These are phyloP conservation scores for Cryptococcus jaspeensis DNA, from an alignment of 1,284 basidiomycete genomes.

Conservation along the genomic window DNA sequence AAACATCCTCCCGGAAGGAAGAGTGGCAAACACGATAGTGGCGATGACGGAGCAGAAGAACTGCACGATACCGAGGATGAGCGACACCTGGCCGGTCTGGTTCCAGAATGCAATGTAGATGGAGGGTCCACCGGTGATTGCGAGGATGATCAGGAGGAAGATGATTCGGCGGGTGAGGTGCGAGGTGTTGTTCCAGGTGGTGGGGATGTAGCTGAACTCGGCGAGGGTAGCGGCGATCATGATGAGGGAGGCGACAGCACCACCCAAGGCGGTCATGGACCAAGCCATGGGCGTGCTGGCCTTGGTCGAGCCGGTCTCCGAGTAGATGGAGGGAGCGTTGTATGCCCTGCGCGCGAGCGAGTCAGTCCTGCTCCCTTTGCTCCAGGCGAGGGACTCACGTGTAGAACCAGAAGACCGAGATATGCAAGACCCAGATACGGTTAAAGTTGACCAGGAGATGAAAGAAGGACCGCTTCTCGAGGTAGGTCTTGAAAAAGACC, in stretches of 20 bases:
- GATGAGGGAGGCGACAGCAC: slow-evolving; percentile 83
- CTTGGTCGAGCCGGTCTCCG: slow-evolving; percentile 56
- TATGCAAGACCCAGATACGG: slow-evolving; percentile 93
- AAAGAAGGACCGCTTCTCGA: slow-evolving; percentile 88
- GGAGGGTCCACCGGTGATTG: slow-evolving; percentile 80
- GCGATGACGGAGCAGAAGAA: slow-evolving; percentile 82
- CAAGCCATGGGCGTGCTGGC: slow-evolving; percentile 72
- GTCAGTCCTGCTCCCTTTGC: not conserved
- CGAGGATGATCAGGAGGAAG: slow-evolving; percentile 80
- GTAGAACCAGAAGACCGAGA: slow-evolving; percentile 90
- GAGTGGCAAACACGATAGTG: slow-evolving; percentile 75
- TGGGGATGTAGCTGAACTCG: slow-evolving; percentile 93
- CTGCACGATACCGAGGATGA: slow-evolving; percentile 87
- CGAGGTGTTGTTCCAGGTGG: slow-evolving; percentile 95
- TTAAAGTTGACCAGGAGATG: slow-evolving; percentile 97
- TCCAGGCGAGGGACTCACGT: slow-evolving; percentile 52
- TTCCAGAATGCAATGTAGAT: slow-evolving; percentile 82
- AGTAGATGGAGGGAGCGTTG: slow-evolving; percentile 86
- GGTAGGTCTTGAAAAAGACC: slow-evolving; percentile 96
- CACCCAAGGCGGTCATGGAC: slow-evolving; percentile 86
- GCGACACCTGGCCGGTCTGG: slow-evolving; percentile 62
- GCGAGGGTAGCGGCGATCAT: slow-evolving; percentile 89
- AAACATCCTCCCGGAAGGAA: slow-evolving; percentile 86
- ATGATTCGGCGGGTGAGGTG: slow-evolving; percentile 82
- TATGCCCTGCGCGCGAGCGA: slow-evolving; percentile 56